Evolutionary conservation across 2,329 filamentous ascomycete genomes (phyloP).

Genomic region (Colletotrichum godetiae): DNA sequence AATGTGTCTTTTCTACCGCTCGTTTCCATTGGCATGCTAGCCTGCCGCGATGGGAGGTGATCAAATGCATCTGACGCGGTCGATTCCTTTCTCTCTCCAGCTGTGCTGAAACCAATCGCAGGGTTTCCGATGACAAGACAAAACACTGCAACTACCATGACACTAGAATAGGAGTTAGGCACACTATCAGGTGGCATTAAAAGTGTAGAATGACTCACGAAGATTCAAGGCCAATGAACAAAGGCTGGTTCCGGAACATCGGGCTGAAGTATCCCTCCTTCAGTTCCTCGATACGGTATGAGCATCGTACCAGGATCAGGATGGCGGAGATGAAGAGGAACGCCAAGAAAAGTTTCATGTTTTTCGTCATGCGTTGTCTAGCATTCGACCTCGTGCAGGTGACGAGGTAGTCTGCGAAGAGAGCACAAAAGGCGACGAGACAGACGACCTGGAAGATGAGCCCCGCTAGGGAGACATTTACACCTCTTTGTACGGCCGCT

Average conservation of each 20-base stretch:
- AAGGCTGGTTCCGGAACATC: slow-evolving; percentile 55
- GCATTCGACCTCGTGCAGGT: slow-evolving; percentile 39
- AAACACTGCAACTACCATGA: slow-evolving; percentile 27
- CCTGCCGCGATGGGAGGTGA: neutral
- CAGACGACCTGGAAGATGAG: slow-evolving; percentile 63
- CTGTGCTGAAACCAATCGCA: slow-evolving; percentile 9
- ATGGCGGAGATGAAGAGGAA: slow-evolving; percentile 63
- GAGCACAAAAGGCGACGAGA: slow-evolving; percentile 56
- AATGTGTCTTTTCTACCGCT: neutral
- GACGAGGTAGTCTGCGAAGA: slow-evolving; percentile 55
- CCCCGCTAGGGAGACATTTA: slow-evolving; percentile 61
- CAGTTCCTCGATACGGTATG: slow-evolving; percentile 70
- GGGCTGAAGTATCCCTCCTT: slow-evolving; percentile 64
- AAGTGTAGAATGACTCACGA: slow-evolving; percentile 35
- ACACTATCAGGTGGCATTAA: rapidly evolving
- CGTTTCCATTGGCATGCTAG: neutral
- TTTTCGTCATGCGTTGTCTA: slow-evolving; percentile 42
- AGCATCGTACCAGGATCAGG: slow-evolving; percentile 66
- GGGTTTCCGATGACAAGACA: slow-evolving; percentile 26
- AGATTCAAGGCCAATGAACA: slow-evolving; percentile 58
- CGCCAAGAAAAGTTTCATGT: slow-evolving; percentile 60
- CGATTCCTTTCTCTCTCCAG: neutral
- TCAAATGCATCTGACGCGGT: neutral
- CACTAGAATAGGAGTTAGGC: neutral
- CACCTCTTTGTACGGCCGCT: slow-evolving; percentile 47